Base-by-base conservation (phyloP, 164 flowering plant species). In the Magnolia officinalis region DNA sequence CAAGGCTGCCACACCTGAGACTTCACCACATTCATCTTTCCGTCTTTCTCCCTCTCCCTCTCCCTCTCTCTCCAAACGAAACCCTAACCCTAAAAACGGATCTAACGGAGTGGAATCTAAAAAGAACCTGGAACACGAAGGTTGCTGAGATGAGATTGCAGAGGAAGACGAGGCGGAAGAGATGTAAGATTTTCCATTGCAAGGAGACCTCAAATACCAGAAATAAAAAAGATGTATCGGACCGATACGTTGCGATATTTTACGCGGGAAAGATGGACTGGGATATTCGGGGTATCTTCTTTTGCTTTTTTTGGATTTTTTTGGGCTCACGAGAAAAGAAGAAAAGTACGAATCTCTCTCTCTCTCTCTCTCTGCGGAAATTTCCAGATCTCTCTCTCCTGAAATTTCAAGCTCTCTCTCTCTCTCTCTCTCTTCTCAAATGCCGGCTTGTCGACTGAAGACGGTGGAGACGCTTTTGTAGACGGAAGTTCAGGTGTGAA, bases 1-100 rank as follows among this genome's bases (percentile, higher is more conserved):
- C 88, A 85, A 13, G 88, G 88, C 29, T 85, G 88, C 88, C 88
- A 85, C 59, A 85, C 85, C 79, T 81, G 86, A 31, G 86, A 83
- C 82, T 82, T 85, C 76, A 29, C 78, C 78, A 85, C 83, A 23
- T 66, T 85, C 87, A 84, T 82, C 80, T 78, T 76, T 18, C 65
- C 76, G 63, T 74, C 68, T 67, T 37, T 37, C 45, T 37, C 45
- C 45, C 50, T 37, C 45, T 37, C 45, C 45, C 50, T 37, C 45
- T 37, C 45, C 45, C 50, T 68, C 50, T 19, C n/a, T 29, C 18
- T 68, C 5, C 20, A 1, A 50, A 70, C 58, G 26, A 69, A 69
- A 45, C 71, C 71, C 50, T 18, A 29, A 29, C 71, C 59, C 58
- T 70, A 70, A 58, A 21, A 21, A 49, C 24, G 9, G 11, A 20